Evolutionary conservation across 345 rosid species (phyloP).

Genomic region (Salix dunnii): DNA sequence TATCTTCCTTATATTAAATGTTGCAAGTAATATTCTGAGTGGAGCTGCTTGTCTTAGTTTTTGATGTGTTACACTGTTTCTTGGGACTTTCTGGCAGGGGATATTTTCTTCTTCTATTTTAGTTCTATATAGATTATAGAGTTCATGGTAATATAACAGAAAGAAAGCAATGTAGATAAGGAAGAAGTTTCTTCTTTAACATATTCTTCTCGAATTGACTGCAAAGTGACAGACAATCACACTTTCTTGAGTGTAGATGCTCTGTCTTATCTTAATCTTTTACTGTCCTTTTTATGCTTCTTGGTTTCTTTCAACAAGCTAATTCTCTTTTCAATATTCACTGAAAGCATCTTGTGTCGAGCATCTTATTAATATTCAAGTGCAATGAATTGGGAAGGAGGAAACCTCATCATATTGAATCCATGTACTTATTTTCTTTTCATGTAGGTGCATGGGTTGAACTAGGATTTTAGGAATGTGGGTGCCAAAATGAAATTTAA

Average conservation of each 20-base stretch:
- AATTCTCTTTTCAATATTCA: neutral
- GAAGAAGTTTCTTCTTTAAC: neutral
- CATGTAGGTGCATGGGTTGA: too few relatives aligned
- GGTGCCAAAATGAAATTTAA: too few relatives aligned
- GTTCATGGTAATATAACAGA: neutral
- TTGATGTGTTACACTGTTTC: neutral
- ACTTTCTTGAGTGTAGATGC: neutral
- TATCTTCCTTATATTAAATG: neutral
- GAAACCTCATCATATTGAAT: neutral
- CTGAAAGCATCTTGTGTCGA: neutral
- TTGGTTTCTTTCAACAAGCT: neutral
- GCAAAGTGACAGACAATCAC: neutral
- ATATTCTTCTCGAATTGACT: neutral
- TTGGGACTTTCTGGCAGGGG: neutral
- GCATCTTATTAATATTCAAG: neutral
- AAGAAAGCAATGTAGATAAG: neutral
- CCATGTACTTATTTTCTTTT: neutral
- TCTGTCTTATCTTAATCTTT: neutral
- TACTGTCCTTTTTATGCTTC: neutral
- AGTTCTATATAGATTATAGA: neutral
- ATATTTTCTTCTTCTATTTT: neutral
- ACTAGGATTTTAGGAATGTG: too few relatives aligned
- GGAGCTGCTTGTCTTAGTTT: neutral
- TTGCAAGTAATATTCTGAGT: neutral
- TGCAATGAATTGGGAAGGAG: neutral